A percentile compares a stretch with the other conserved stretches of the same genome.
These are phyloP conservation scores for Chalciporus sphaerocephalus DNA, from an alignment of 768 basidiomycete genomes.

Conservation along the genomic window DNA sequence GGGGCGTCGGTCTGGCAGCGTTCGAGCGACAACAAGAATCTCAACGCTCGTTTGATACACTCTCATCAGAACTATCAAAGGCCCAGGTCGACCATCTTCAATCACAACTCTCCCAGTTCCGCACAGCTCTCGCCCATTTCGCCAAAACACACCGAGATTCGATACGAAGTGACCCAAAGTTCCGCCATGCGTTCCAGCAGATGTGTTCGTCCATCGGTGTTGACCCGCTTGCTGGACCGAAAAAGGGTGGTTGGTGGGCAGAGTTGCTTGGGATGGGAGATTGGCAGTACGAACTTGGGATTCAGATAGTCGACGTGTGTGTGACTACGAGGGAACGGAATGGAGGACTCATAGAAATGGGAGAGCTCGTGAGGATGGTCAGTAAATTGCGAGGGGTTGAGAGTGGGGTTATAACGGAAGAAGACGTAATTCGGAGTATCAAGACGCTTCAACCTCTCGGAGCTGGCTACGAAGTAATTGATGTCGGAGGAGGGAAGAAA, in stretches of 20 bases:
- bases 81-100: conserved; percentile 76
- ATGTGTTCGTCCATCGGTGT: conserved; percentile 96
- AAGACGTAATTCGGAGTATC: conserved; percentile 80
- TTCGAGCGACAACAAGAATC: conserved; percentile 86
- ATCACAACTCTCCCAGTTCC: conserved; percentile 79
- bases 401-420: conserved; percentile 72
- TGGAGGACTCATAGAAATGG: conserved; percentile 88
- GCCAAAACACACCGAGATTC: conserved; percentile 78
- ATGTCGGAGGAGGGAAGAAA: conserved; percentile 62
- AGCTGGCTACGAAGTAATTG: conserved; percentile 85
- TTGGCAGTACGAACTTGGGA: conserved; percentile 94
- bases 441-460: conserved; percentile 83
- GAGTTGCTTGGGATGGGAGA: conserved; percentile 85
- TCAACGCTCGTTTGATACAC: conserved; percentile 71
- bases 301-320: conserved; percentile 91
- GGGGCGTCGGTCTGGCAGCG: conserved; percentile 84
- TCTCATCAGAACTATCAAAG: conserved; percentile 74
- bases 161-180: conserved; percentile 79
- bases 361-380: conserved; percentile 77
- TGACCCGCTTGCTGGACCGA: conserved; percentile 85
- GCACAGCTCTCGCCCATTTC: conserved; percentile 72
- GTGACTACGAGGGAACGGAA: conserved; percentile 85
- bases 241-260: conserved; percentile 88
- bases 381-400: conserved; percentile 67
- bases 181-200: conserved; percentile 88